These are phyloP conservation scores for Claviceps monticola DNA, from an alignment of 2,329 filamentous ascomycete genomes.

Conservation along the genomic window DNA sequence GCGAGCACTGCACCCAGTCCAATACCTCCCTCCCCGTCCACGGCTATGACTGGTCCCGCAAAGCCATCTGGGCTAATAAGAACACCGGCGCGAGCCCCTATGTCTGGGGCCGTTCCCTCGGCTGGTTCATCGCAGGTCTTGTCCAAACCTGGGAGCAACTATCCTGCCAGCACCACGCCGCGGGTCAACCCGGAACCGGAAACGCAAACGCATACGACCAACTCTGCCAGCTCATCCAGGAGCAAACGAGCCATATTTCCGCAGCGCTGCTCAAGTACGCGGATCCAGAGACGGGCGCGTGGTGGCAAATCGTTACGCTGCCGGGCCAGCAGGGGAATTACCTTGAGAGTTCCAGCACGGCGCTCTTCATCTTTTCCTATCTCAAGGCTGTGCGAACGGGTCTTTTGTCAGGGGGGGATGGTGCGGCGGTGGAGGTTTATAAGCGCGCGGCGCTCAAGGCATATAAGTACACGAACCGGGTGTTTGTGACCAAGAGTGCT, in stretches of 20 bases:
- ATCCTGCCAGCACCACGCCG: neutral
- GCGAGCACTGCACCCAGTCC: conserved; percentile 5
- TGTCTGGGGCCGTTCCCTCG: conserved; percentile 39
- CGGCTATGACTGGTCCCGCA: conserved; percentile 36
- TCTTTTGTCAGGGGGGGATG: neutral
- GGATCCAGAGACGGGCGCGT: conserved; percentile 32
- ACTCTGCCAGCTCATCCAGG: conserved; percentile 10
- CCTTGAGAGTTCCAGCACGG: conserved; percentile 44
- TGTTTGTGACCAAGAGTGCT: conserved; percentile 26
- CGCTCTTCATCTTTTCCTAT: conserved; percentile 38
- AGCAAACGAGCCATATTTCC: neutral
- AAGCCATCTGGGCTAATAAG: conserved; percentile 36
- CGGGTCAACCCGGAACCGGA: no score
- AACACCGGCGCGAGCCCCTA: conserved; percentile 34
- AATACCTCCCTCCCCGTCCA: conserved; percentile 22
- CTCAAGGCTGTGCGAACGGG: conserved; percentile 9
- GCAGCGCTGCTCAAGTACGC: conserved; percentile 20
- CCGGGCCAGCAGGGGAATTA: conserved; percentile 41
- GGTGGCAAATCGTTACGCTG: conserved; percentile 40
- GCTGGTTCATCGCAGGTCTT: conserved; percentile 40
- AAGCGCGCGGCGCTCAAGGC: conserved; percentile 11
- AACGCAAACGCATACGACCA: no score
- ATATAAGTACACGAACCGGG: conserved; percentile 23
- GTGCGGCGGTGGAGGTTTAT: neutral
- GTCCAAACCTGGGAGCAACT: conserved; percentile 35